phyloP scores from a whole-genome alignment of 2,329 filamentous ascomycete species.

The Colletotrichum zoysiae region DNA sequence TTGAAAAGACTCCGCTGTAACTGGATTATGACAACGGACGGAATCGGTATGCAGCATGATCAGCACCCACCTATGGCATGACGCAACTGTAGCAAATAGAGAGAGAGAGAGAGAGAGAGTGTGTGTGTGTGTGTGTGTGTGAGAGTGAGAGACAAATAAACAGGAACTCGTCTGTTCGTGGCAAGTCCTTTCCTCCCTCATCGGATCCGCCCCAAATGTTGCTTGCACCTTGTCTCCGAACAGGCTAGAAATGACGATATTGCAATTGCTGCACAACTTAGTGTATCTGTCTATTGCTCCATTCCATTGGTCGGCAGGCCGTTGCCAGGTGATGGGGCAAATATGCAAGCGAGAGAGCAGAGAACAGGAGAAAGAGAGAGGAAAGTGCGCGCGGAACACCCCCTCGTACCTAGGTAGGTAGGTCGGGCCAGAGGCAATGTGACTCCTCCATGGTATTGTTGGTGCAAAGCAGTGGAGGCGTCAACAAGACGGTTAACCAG shows the following conservation, averaged over 20 bases:
- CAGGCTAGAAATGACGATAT: slow-evolving; percentile 9
- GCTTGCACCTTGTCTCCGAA: slow-evolving; percentile 8
- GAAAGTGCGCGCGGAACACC: neutral
- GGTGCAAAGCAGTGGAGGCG: slow-evolving; percentile 22
- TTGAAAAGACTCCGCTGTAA: neutral
- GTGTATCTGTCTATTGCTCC: neutral
- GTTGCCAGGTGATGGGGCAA: slow-evolving; percentile 32
- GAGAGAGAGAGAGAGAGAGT: neutral
- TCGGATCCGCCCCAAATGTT: slow-evolving; percentile 1
- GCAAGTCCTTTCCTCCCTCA: slow-evolving; percentile 2
- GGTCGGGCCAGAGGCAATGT: slow-evolving; percentile 1
- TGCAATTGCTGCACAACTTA: slow-evolving; percentile 17
- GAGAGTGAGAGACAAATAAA: neutral
- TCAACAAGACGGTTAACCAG: slow-evolving; percentile 1
- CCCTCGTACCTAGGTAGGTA: no score
- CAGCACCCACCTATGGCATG: slow-evolving; percentile 7
- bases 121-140: no score
- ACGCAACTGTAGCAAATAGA: slow-evolving; percentile 13
- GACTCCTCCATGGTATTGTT: slow-evolving; percentile 11
- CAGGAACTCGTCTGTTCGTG: slow-evolving; percentile 3
- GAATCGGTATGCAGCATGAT: neutral
- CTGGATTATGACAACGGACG: neutral
- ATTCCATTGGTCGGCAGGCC: slow-evolving; percentile 17
- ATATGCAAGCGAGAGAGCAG: slow-evolving; percentile 15
- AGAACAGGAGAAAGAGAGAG: slow-evolving; percentile 13